These are phyloP conservation scores for Venturia carpophila DNA, from an alignment of 2,329 filamentous ascomycete genomes.

Conservation along the genomic window DNA sequence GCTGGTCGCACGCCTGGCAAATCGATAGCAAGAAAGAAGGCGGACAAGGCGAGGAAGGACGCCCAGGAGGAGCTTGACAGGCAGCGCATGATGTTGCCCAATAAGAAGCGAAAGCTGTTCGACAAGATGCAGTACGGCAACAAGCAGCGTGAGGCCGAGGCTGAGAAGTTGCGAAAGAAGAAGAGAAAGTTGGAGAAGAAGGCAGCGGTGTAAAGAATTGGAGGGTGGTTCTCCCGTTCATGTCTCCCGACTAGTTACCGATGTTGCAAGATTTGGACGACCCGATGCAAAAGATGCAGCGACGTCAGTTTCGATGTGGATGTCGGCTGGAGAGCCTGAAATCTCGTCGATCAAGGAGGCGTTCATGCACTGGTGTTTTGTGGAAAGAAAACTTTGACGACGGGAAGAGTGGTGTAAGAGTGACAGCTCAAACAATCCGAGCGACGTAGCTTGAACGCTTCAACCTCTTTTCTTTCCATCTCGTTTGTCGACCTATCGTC, in stretches of 20 bases:
- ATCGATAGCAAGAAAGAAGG: conserved; percentile 57
- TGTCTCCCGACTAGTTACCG: neutral
- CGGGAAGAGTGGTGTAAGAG: neutral
- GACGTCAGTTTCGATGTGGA: neutral
- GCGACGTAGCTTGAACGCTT: neutral
- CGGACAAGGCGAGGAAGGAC: conserved; percentile 50
- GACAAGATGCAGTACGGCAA: conserved; percentile 98
- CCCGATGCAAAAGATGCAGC: neutral
- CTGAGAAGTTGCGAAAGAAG: conserved; percentile 80
- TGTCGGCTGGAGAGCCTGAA: neutral
- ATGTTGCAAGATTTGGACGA: neutral
- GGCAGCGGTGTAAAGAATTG: neutral
- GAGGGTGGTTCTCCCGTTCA: neutral
- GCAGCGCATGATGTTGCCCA: conserved; percentile 95
- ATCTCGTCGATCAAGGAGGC: neutral
- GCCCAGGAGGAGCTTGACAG: conserved; percentile 85
- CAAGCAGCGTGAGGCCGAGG: conserved; percentile 84
- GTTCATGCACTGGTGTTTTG: neutral
- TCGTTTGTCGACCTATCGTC: no score
- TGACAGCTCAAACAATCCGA: neutral
- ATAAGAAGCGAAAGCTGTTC: conserved; percentile 94
- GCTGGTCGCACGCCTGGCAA: conserved; percentile 50
- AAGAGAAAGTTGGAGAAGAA: conserved; percentile 74
- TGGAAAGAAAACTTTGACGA: neutral
- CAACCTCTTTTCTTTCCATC: neutral